These are phyloP conservation scores for Amoeboaphelidium occidentale DNA, from an alignment of 371 early-diverging fungal genomes.

Conservation along the genomic window DNA sequence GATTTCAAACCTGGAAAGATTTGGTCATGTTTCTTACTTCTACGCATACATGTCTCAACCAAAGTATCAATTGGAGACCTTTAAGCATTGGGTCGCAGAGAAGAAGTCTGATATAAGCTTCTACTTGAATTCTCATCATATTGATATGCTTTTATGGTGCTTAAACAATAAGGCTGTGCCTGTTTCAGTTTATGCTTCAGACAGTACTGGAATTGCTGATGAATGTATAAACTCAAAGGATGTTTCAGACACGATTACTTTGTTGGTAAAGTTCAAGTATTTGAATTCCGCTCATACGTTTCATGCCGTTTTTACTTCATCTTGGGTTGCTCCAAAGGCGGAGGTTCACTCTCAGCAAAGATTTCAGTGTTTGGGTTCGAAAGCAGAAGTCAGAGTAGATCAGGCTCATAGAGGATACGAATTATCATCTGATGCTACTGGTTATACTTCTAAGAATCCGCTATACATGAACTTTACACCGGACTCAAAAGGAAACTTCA, in stretches of 20 bases:
- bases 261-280: constrained; percentile 14
- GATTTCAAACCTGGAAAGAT: background rate
- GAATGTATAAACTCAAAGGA: constrained; percentile 11
- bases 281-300: constrained; percentile 7
- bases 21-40: constrained; percentile 21
- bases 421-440: constrained; percentile 12
- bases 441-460: constrained; percentile 16
- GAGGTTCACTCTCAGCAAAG: constrained; percentile 26
- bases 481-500: constrained; percentile 18
- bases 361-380: constrained; percentile 19
- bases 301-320: constrained; percentile 21
- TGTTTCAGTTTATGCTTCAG: constrained; percentile 15
- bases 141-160: constrained; percentile 21
- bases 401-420: constrained; percentile 26
- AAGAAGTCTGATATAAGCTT: constrained; percentile 19
- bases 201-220: constrained; percentile 17
- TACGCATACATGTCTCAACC: constrained; percentile 24
- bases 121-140: constrained; percentile 22
- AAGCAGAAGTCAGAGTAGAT: constrained; percentile 21
- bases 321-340: constrained; percentile 20
- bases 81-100: constrained; percentile 21
- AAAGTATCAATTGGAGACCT: constrained; percentile 20
- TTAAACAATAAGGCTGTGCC: constrained; percentile 14
- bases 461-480: constrained; percentile 22
- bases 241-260: constrained; percentile 25